Percentiles rank a stretch among this genome's conserved stretches.
phyloP scores from a whole-genome alignment of 2,329 filamentous ascomycete genomes.

The Biscogniauxia marginata region DNA sequence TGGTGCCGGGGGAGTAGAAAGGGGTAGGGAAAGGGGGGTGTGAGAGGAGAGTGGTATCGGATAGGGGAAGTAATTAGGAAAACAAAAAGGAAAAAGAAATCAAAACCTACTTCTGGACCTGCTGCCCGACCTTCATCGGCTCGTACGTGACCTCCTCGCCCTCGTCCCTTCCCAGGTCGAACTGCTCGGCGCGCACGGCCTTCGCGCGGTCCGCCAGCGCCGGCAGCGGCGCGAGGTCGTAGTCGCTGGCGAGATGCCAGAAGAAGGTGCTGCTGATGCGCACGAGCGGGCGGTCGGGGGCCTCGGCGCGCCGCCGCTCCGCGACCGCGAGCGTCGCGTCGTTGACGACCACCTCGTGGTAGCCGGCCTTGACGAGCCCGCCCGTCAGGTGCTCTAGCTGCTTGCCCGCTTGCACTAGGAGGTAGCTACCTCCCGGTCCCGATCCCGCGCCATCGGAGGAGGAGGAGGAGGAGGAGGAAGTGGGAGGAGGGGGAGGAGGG shows the following conservation, averaged over 20 bases:
- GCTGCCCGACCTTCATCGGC: slow-evolving; percentile 57
- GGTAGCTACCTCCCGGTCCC: slow-evolving; percentile 9
- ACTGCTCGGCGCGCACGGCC: slow-evolving; percentile 45
- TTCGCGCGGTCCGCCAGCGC: slow-evolving; percentile 45
- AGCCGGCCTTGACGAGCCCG: slow-evolving; percentile 60
- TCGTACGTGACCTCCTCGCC: slow-evolving; percentile 48
- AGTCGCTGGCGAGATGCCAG: slow-evolving; percentile 59
- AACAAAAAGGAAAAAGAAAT: slow-evolving; percentile 4
- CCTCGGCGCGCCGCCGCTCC: slow-evolving; percentile 38
- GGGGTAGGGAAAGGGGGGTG: neutral
- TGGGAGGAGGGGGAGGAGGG: no score
- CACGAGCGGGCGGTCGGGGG: slow-evolving; percentile 50
- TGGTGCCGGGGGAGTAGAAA: no score
- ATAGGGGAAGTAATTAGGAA: slow-evolving; percentile 6
- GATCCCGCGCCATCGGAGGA: no score
- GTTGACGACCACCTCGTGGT: slow-evolving; percentile 61
- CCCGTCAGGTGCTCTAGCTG: slow-evolving; percentile 62
- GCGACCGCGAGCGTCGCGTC: slow-evolving; percentile 49
- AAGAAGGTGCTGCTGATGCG: slow-evolving; percentile 62
- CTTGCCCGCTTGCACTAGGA: slow-evolving; percentile 62
- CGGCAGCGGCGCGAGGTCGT: slow-evolving; percentile 52
- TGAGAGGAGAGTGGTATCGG: neutral
- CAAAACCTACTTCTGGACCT: slow-evolving; percentile 51
- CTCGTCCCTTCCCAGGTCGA: slow-evolving; percentile 51
- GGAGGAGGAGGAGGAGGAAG: slow-evolving; percentile 38